A percentile compares a stretch with the other conserved stretches of the same genome.
phyloP scores from a whole-genome alignment of 352 stramenopile species.

The Globisporangium nagaii region DNA sequence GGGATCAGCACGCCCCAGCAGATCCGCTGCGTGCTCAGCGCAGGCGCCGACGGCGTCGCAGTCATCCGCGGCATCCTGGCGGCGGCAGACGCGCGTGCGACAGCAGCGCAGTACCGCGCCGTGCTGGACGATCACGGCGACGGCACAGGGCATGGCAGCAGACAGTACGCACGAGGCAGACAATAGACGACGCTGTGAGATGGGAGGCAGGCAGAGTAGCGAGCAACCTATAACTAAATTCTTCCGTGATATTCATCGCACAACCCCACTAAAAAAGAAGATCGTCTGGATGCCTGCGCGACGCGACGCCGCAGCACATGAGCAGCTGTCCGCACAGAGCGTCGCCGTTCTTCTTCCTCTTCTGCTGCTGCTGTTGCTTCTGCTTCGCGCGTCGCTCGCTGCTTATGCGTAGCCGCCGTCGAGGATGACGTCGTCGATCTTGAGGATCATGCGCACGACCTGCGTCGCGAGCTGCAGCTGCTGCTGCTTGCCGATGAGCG shows the following conservation, averaged over 20 bases:
- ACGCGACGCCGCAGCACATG: too few relatives aligned
- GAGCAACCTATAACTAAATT: too few relatives aligned
- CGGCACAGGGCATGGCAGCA: background rate
- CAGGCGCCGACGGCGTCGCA: slow-evolving; percentile 32
- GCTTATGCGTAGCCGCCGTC: slow-evolving; percentile 86
- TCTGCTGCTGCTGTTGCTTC: too few relatives aligned
- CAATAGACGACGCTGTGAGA: too few relatives aligned
- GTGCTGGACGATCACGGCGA: slow-evolving; percentile 2
- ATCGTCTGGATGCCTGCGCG: too few relatives aligned
- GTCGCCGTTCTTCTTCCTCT: too few relatives aligned
- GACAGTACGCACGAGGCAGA: background rate
- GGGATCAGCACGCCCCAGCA: slow-evolving; percentile 30
- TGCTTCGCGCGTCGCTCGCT: background rate
- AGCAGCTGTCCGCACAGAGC: too few relatives aligned
- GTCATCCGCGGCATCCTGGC: slow-evolving; percentile 38
- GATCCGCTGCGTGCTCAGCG: slow-evolving; percentile 18
- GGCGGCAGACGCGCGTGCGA: slow-evolving; percentile 12
- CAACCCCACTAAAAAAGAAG: too few relatives aligned
- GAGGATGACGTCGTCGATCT: slow-evolving; percentile 99
- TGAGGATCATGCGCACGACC: slow-evolving; percentile 99
- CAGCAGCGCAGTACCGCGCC: slow-evolving; percentile 3
- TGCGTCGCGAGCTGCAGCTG: slow-evolving; percentile 98
- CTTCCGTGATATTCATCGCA: too few relatives aligned
- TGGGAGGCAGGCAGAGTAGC: too few relatives aligned
- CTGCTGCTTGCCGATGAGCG: slow-evolving; percentile 99